Base-by-base conservation (phyloP, 768 basidiomycete genomes). In the Trametes elegans region DNA sequence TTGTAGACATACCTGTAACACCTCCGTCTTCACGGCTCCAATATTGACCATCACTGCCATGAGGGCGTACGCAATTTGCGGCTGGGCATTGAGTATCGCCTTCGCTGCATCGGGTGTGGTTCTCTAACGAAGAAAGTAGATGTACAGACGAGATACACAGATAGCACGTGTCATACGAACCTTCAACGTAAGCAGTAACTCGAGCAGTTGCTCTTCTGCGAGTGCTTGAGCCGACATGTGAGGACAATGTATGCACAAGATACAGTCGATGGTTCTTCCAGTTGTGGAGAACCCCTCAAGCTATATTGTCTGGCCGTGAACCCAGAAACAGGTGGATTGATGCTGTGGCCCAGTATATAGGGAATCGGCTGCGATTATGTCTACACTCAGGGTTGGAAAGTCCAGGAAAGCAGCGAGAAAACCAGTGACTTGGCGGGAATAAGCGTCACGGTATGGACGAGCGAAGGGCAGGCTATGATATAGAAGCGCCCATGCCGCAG, bases 31-130 rank as follows among this genome's bases (percentile, higher is more conserved):
- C 32, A 90, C 76, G 0, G 85, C 86, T 52, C 85, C 83, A 72
- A 90, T 82, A 52, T 81, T 82, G 19, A 89, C 87, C 87, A 90
- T 88, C 32, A 90, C 79, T 0, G 79, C 78, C 54, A 91, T 87
- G 0, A 91, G 73, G 2, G 85, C 87, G 68, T 88, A 90, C 0
- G 88, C 83, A 52, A 91, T 88, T 48, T 84, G 83, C 0, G 88
- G 88, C 57, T 88, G 87, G 14, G 77, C 75, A 60, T 86, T 85
- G 38, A 91, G 74, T 62, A 91, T 87, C 28, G 76, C 74, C 18
- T 80, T 76, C 2, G 87, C 88, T 26, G 87, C 83, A 23, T 79
- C 79, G 27, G 87, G 84, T 0, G 86, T 85, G 1, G 88, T 86
- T 82, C 87, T 87, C 87, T 90, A 63, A 35, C 28, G n/a, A 14